Conservation (phyloP, 805 yeast species). For the Cyberlindnera mississippiensis region DNA sequence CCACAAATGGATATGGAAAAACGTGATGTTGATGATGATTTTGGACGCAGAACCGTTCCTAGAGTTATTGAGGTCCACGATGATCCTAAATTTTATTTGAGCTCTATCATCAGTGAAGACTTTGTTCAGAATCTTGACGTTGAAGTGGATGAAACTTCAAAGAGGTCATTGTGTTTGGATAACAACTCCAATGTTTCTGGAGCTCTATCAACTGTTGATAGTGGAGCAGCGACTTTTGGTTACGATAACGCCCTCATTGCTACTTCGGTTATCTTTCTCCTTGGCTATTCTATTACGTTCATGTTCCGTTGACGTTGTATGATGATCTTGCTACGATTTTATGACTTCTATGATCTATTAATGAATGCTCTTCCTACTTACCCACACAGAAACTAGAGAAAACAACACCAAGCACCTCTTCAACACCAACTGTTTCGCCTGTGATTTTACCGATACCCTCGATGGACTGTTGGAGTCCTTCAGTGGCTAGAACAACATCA, state of each 20-base stretch:
- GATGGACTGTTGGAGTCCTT: conserved; percentile 65
- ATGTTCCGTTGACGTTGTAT: no score
- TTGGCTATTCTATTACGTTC: no score
- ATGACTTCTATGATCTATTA: not conserved
- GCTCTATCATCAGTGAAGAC: not conserved
- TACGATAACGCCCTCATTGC: no score
- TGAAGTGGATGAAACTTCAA: not conserved
- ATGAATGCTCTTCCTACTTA: conserved; percentile 46
- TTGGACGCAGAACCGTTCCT: not conserved
- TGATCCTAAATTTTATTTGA: not conserved
- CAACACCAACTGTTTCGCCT: conserved; percentile 83
- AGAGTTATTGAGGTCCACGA: not conserved
- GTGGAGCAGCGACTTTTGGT: no score
- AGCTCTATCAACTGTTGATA: no score
- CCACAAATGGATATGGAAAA: conserved; percentile 2
- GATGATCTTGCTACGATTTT: no score
- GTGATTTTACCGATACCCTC: conserved; percentile 92
- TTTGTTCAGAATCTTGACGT: not conserved
- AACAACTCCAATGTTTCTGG: not conserved
- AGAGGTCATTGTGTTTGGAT: not conserved
- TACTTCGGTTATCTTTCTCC: no score
- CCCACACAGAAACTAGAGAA: conserved; percentile 94
- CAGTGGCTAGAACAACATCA: conserved; percentile 80
- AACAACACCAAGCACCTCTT: conserved; percentile 86
- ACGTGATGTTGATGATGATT: not conserved